Evolutionary conservation across 352 stramenopile species (phyloP).

Genomic region (Aphanomyces stellatus): DNA sequence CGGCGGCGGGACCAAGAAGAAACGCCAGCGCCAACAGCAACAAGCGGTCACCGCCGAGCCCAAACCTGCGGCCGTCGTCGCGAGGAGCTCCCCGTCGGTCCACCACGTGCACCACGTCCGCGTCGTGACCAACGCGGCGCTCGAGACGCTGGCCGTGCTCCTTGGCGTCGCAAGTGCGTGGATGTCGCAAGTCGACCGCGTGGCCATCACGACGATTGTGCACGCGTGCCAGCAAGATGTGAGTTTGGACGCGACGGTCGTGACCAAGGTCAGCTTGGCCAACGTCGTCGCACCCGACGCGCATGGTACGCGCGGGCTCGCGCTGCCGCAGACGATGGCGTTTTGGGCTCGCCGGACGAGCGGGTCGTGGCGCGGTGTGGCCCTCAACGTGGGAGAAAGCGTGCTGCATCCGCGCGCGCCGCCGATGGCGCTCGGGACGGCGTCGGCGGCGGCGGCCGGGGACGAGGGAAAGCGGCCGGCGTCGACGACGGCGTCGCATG

Average conservation of each 20-base stretch:
- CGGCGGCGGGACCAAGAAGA: constrained; percentile 61
- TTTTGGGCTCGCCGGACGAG: constrained; percentile 34
- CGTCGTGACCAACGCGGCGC: constrained; percentile 29
- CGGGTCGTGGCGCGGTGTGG: constrained; percentile 25
- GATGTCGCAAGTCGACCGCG: constrained; percentile 23
- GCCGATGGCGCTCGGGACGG: constrained; percentile 45
- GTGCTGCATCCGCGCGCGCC: constrained; percentile 63
- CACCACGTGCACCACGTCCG: constrained; percentile 42
- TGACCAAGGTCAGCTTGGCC: constrained; percentile 34
- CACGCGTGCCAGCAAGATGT: neutral
- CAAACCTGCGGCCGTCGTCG: constrained; percentile 28
- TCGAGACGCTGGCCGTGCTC: constrained; percentile 44
- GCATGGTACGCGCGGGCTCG: constrained; percentile 40
- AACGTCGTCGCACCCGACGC: constrained; percentile 44
- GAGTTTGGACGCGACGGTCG: neutral
- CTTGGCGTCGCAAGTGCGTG: constrained; percentile 54
- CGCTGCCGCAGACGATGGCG: constrained; percentile 45
- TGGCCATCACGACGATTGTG: neutral
- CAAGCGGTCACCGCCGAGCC: too few species aligned
- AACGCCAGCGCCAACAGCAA: constrained; percentile 77
- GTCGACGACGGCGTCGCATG: neutral
- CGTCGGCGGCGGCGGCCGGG: constrained; percentile 17
- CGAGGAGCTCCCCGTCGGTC: constrained; percentile 35
- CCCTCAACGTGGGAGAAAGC: constrained; percentile 52
- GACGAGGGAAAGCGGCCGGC: constrained; percentile 5